phyloP scores from a whole-genome alignment of 1,139 yeast genomes.

The Spencermartinsiella ligniputridi region DNA sequence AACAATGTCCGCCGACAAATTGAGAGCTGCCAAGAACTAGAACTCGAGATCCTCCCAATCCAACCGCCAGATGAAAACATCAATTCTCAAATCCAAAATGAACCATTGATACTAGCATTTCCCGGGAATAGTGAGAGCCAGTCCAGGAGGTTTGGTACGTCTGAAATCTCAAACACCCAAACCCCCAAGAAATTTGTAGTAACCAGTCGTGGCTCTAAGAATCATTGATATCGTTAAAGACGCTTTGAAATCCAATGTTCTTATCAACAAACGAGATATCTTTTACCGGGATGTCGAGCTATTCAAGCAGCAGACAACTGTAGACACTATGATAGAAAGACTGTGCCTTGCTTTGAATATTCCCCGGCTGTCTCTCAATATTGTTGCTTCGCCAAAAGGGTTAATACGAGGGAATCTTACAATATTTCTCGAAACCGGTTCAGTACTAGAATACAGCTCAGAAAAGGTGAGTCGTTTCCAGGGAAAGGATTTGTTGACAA shows the following conservation, averaged over 20 bases:
- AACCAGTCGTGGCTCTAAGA: constrained; percentile 5
- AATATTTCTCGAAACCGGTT: constrained; percentile 20
- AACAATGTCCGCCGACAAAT: not conserved
- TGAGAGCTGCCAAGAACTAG: not conserved
- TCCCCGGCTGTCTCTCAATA: constrained; percentile 37
- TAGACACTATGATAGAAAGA: constrained; percentile 42
- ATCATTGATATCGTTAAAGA: constrained; percentile 17
- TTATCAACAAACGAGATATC: constrained; percentile 54
- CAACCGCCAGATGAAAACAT: not conserved
- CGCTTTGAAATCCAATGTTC: constrained; percentile 11
- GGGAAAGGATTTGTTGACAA: not conserved
- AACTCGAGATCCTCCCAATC: not conserved
- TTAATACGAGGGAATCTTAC: constrained; percentile 43
- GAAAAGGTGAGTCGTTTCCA: constrained; percentile 11
- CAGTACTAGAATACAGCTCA: constrained; percentile 15
- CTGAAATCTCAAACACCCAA: not conserved
- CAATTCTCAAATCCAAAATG: not conserved
- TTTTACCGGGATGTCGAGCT: constrained; percentile 60
- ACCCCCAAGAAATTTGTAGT: not conserved
- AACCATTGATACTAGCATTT: not conserved
- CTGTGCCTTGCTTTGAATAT: constrained; percentile 26
- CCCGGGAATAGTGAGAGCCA: constrained; percentile 2
- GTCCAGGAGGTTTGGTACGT: constrained; percentile 3
- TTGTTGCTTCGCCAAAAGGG: constrained; percentile 63
- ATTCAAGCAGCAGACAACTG: constrained; percentile 46